Evolutionary conservation across 1,284 basidiomycete genomes (phyloP), one percentile per base, ranked within the genome.

Genomic region (Singerocomus rubriflavus): DNA sequence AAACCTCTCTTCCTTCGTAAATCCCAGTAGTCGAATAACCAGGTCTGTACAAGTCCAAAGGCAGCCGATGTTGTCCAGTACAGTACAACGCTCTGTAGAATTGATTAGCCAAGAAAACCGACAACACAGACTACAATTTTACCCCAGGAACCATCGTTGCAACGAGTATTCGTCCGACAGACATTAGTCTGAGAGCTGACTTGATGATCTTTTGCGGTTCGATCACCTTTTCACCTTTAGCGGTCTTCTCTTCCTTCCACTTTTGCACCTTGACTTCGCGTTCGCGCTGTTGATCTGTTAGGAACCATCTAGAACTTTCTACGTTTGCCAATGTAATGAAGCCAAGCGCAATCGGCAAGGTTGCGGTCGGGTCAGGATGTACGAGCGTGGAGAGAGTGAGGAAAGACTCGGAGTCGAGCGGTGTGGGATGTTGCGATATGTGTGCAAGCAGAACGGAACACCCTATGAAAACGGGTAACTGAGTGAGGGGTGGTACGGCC

Each of bases 21-120:
- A 52, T 82, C 79, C 71, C 75, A 76, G 69, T 76, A 85, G 48
- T 89, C 84, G 52, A 94, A 75, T n/a, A 78, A 57, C 77, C 85
- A 86, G 7, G 88, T 88, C 64, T 94, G 91, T 14, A 85, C 53
- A 21, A 95, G 71, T 33, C 91, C 91, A 63, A 89, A 90, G 16
- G 80, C 68, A 25, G 91, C 87, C 7, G 91, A 93, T 6, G 89
- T 84, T 4, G 88, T 74, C 92, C 92, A 95, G 64, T 92, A 94
- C 16, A 93, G 60, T 40, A 85, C 75, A 16, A 95, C 76, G 43
- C 86, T 81, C 89, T 93, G 58, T 31, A 53, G 27, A 55, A 11
- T 16, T 3, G 37, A 49, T 59, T 46, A 55, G 56, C 14, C 17
- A 36, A 25, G 17, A 25, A 50, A 51, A 7, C 33, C 17, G 14